Evolutionary conservation across 495 filamentous ascomycete genomes (phyloP), one percentile per base, ranked within the genome.

Genomic region (Arthonia radiata): DNA sequence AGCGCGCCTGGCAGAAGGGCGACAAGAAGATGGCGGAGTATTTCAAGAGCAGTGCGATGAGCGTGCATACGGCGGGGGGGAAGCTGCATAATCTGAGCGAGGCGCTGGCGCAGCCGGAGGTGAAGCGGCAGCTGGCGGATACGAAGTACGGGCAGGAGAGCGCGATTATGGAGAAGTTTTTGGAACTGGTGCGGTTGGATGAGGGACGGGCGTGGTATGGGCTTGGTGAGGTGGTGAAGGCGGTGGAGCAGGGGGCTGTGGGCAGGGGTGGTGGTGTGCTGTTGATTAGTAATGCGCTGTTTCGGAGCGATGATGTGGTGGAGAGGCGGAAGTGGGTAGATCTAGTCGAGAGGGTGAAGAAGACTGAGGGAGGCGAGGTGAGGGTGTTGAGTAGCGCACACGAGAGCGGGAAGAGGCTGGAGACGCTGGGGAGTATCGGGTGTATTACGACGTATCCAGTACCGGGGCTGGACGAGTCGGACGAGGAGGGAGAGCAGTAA

Each of bases 161-260:
- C 2, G 60, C 49, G 22, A 52, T 83, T 32, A 81, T 97, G 70
- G 81, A 94, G 37, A 61, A 67, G 28, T 83, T 97, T 48, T 64
- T 73, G 39, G 59, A 69, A 5, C 56, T 75, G 28, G 43, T 97
- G 14, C 65, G 77, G 15, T 76, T 71, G 35, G 82, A 97, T 31
- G 83, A 92, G 31, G 75, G 74, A 12, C 58, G 72, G 25, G 89
- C 89, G 10, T 92, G 83, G 58, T 97, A 97, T 46, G 86, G 86
- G 3, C 69, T 71, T 2, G 60, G 53, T 6, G 79, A 91, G 42
- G 82, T 93, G 5, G 72, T 79, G 41, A 67, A 62, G 33, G 89
- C 86, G 1, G 72, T 92, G 3, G 67, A 67, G 18, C 76, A 89
- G 44, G 81, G 83, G 13, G 89, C 82, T 2, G 79, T 93, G 0